Base-by-base conservation (phyloP, 2,329 filamentous ascomycete genomes). In the Talaromyces sp. region DNA sequence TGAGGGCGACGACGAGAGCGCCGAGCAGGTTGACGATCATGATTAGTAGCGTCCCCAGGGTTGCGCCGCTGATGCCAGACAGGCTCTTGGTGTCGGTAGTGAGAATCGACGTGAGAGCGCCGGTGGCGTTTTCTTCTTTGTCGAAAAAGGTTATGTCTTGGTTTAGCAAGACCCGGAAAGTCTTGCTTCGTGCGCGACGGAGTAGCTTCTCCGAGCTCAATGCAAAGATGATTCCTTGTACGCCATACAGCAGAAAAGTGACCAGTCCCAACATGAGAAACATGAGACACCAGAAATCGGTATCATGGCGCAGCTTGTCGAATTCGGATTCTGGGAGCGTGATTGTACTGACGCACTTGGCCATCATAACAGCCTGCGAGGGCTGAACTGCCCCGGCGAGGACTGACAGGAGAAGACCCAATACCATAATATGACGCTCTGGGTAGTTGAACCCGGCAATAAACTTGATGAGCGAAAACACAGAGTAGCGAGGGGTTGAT, bases 91-190 rank as follows among this genome's bases (percentile, higher is more conserved):
- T 93, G 76, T 96, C 90, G 0, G 91, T 96, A 2, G 91, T 93
- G 12, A 97, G 80, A 77, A 96, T 95, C 0, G 90, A 91, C 0
- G 92, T 96, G 68, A 99, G 80, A 0, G 92, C 89, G 66, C 95
- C 95, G 6, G 92, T 88, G 6, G 90, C 92, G 73, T 98, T 96
- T 74, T 95, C 89, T 65, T 96, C 91, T 52, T 83, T 83, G 74
- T 98, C 95, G 68, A 97, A 99, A 75, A 93, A 98, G 31, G 87
- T 81, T 62, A 98, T 93, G 65, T 98, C 95, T 76, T 98, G 94
- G 66, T 93, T 90, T 57, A 98, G 85, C 80, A 98, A 92, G 28
- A 89, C 83, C 34, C 93, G 85, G 81, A 99, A 97, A 6, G 92
- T 90, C 61, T 82, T 82, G 74, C 95, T 87, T 68, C 95, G 87